phyloP scores from a whole-genome alignment of 2,329 filamentous ascomycete species.

The Dactylellina leptospora region DNA sequence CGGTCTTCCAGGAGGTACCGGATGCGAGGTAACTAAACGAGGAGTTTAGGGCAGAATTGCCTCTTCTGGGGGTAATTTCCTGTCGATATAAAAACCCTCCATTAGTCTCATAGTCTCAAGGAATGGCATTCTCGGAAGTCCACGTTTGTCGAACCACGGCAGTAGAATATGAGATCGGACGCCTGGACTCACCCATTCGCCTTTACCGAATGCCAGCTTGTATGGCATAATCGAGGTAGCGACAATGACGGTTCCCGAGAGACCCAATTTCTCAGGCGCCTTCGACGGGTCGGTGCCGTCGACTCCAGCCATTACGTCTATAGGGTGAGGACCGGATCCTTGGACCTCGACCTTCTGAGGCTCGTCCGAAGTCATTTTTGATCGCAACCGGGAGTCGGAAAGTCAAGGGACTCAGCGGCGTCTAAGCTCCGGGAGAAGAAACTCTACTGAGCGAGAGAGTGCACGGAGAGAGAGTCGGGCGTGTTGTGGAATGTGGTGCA shows the following conservation, averaged over 20 bases:
- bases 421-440: constrained; percentile 2
- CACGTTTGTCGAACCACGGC: neutral
- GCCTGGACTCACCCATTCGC: constrained; percentile 66
- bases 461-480: neutral
- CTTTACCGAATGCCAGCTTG: constrained; percentile 65
- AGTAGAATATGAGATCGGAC: constrained; percentile 46
- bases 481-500: constrained; percentile 22
- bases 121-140: neutral
- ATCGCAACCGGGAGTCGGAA: neutral
- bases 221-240: constrained; percentile 72
- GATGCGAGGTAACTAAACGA: constrained; percentile 88
- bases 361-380: constrained; percentile 44
- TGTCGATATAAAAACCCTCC: constrained; percentile 59
- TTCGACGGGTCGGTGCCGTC: constrained; percentile 64
- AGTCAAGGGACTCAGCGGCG: neutral
- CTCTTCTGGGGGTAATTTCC: constrained; percentile 79
- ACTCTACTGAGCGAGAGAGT: neutral
- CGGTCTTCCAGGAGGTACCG: constrained; percentile 88
- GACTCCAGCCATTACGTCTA: constrained; percentile 48
- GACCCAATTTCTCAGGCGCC: constrained; percentile 67
- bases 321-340: constrained; percentile 31
- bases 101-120: neutral
- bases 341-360: constrained; percentile 31
- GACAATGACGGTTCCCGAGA: constrained; percentile 72
- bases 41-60: constrained; percentile 91